Evolutionary conservation across 1,139 yeast genomes (phyloP).

Genomic region (Candida gigantensis): DNA sequence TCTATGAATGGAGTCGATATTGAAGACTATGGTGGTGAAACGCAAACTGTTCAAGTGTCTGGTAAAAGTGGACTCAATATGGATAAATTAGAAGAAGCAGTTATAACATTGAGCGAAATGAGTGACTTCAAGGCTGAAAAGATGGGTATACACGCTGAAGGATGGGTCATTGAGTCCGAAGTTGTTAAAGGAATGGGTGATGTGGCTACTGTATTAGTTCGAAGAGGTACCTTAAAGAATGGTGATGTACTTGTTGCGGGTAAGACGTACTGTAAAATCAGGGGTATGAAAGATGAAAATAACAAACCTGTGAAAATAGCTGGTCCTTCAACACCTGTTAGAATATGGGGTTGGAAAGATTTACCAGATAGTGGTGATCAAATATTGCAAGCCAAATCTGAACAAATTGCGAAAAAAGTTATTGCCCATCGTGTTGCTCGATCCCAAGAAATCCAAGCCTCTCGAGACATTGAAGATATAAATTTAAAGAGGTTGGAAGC

Average conservation of each 20-base stretch:
- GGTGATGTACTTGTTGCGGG: slow-evolving; percentile 85
- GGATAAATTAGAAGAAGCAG: slow-evolving; percentile 88
- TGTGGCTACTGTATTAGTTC: slow-evolving; percentile 80
- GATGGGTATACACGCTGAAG: slow-evolving; percentile 63
- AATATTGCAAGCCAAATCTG: slow-evolving; percentile 73
- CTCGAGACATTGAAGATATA: slow-evolving; percentile 66
- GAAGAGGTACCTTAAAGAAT: slow-evolving; percentile 71
- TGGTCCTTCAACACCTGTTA: slow-evolving; percentile 89
- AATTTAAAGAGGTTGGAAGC: slow-evolving; percentile 58
- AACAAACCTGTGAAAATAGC: slow-evolving; percentile 69
- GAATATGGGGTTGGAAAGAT: slow-evolving; percentile 92
- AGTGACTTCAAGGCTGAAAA: slow-evolving; percentile 73
- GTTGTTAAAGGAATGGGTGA: slow-evolving; percentile 82
- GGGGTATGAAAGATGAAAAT: slow-evolving; percentile 75
- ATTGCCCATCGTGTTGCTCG: slow-evolving; percentile 62
- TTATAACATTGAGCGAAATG: slow-evolving; percentile 80
- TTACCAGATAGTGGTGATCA: slow-evolving; percentile 91
- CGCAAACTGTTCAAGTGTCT: slow-evolving; percentile 84
- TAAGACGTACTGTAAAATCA: slow-evolving; percentile 79
- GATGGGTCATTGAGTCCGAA: slow-evolving; percentile 88
- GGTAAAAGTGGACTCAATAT: slow-evolving; percentile 83
- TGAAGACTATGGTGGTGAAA: slow-evolving; percentile 94
- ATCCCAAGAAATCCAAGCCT: slow-evolving; percentile 58
- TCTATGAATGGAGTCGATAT: slow-evolving; percentile 78
- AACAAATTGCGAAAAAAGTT: slow-evolving; percentile 74